Evolutionary conservation across 176 grass and related monocot species (phyloP).

Genomic region (Alopecurus myosuroides): DNA sequence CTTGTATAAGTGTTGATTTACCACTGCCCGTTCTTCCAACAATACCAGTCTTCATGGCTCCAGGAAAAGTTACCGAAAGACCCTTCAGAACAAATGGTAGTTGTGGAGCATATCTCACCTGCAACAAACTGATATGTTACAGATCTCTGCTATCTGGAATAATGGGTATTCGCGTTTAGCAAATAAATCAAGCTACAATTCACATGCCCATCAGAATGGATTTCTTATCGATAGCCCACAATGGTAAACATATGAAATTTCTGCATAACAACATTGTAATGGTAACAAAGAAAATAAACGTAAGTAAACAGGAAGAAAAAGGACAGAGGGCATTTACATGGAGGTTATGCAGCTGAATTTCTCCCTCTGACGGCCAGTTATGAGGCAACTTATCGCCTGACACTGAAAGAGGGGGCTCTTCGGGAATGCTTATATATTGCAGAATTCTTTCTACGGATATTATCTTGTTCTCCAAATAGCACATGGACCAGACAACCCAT

Average conservation of each 20-base stretch:
- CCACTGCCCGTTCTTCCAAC: slow-evolving; percentile 94
- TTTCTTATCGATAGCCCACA: background rate
- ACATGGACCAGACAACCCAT: too few species aligned
- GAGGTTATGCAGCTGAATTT: too few species aligned
- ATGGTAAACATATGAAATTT: background rate
- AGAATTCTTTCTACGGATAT: too few species aligned
- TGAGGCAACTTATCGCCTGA: too few species aligned
- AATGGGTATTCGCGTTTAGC: background rate
- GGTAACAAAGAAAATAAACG: background rate
- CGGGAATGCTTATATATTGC: too few species aligned
- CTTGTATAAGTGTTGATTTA: slow-evolving; percentile 91
- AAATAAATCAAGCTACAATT: background rate
- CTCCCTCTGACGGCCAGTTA: too few species aligned
- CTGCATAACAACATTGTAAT: background rate
- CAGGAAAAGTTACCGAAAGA: slow-evolving; percentile 57
- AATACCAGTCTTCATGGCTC: slow-evolving; percentile 82
- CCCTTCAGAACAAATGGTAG: slow-evolving; percentile 79
- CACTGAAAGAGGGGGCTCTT: too few species aligned
- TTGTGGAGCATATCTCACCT: slow-evolving; percentile 74
- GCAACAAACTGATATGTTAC: slow-evolving; percentile 22
- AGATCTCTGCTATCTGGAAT: background rate
- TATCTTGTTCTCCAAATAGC: too few species aligned
- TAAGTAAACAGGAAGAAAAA: background rate
- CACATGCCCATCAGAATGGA: background rate
- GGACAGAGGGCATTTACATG: slow-evolving; percentile 18